Evolutionary conservation across 2,329 filamentous ascomycete genomes (phyloP), one percentile per base, ranked within the genome.

Genomic region (Apiospora hydei): DNA sequence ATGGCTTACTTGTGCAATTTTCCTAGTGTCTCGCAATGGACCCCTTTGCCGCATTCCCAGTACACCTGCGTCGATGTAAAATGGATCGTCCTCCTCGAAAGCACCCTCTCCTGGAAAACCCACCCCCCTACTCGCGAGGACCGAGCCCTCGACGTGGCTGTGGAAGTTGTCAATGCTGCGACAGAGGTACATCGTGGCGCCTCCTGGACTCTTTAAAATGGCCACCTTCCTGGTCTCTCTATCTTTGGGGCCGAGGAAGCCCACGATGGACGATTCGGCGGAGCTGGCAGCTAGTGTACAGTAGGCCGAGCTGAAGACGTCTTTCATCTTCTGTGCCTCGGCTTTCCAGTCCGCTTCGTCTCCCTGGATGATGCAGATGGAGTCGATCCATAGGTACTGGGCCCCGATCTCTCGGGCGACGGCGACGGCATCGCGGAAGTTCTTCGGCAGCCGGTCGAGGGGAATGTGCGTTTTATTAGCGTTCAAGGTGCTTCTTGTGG

Each of bases 31-130:
- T 77, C 73, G 49, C 74, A 74, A 2, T 69, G 75, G 2, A 75
- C 64, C 5, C 73, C 72, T 4, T 73, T 14, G 2, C 72, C 69
- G 21, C 79, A 80, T 67, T 80, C 78, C 68, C 74, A 81, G 61
- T 80, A 81, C 0, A 74, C 75, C 51, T 81, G 78, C 11, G 69
- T 71, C 4, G 76, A 68, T 0, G 77, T 76, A 51, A 79, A 80
- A 72, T 77, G 76, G n/a, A 80, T 77, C 1, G 76, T 78, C 8
- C 78, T 70, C 4, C 74, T 75, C 16, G 78, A 75, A 1, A 81
- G 66, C 1, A 75, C 77, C 16, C 74, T 73, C 64, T 80, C 79
- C 67, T 80, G 78, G 1, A 78, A 70, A 0, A 80, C 77, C 79
- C 78, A 81, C 0, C 73, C 79, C 79, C 0, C 79, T 73, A 10